Conservation (phyloP, 345 rosid genomes). For the Hibiscus syriacus region DNA sequence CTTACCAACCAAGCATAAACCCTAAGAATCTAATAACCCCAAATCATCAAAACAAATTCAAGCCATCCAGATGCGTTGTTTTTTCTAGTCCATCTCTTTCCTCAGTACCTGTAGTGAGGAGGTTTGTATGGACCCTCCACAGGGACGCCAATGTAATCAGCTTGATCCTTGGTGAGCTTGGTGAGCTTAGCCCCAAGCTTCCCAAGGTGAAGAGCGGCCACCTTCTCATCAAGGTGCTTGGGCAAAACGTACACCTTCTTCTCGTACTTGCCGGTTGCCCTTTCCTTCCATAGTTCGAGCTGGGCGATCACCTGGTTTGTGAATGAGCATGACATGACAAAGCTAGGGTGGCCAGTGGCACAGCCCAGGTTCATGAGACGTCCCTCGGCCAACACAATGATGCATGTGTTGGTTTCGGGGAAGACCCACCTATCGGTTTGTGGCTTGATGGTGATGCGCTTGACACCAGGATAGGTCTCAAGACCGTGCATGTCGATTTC, state of each 20-base stretch:
- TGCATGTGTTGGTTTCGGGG: conserved; percentile 68
- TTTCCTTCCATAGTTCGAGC: conserved; percentile 89
- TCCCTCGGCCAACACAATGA: conserved; percentile 86
- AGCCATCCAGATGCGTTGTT: background rate
- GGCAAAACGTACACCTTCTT: conserved; percentile 24
- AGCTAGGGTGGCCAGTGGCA: conserved; percentile 94
- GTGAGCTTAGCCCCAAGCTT: too few species aligned
- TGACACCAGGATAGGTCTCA: conserved; percentile 70
- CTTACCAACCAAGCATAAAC: conserved; percentile 16
- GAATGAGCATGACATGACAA: conserved; percentile 94
- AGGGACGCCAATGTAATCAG: conserved; percentile 78
- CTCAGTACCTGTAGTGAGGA: conserved; percentile 84
- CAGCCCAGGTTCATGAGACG: conserved; percentile 95
- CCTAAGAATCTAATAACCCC: conserved; percentile 15
- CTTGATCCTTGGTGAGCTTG: too few species aligned
- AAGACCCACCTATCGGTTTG: conserved; percentile 94
- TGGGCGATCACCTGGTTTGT: conserved; percentile 97
- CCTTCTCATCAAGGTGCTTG: too few species aligned
- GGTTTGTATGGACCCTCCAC: conserved; percentile 97
- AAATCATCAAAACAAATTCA: conserved; percentile 1
- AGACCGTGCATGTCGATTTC: conserved; percentile 81
- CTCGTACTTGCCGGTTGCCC: conserved; percentile 63
- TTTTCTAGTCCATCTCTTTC: background rate
- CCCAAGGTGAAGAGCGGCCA: too few species aligned
- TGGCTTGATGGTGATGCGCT: conserved; percentile 94